Base-by-base conservation (phyloP, 331 rosid species). In the Rhamnella rubrinervis region DNA sequence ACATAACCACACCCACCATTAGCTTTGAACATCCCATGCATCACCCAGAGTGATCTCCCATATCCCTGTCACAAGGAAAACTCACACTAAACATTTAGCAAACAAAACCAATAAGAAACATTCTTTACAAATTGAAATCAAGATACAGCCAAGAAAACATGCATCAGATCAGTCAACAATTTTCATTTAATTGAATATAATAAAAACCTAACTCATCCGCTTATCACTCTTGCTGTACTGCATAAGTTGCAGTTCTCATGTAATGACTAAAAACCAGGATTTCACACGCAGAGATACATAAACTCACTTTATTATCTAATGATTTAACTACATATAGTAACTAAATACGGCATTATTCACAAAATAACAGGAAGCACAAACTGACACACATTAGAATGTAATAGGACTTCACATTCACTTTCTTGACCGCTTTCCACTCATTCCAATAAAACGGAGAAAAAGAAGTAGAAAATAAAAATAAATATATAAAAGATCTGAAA, bases 1-100 rank as follows among this genome's bases (percentile, higher is more conserved):
- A 95, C 85, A 70, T 84, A 95, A 41, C 99, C 99, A 28, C 96
- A 95, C 61, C 90, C 84, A 0, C 96, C 96, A 60, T 95, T 95
- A 73, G 96, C 92, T 82, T 78, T 91, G 80, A 95, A 95, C 97
- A 95, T 95, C 65, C 99, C 99, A 18, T 95, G 90, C 99, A 95
- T 95, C 91, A 91, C 70, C 97, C 96, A 91, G 37, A 95, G 88
- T 63, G 99, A 89, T 78, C 99, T 91, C 44, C 99, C 99, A 77
- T 86, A 59, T 61, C 99, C 99, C 99, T 95, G 76, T 56, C 67
- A 75, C 60, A 70, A 44, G 70, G 61, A 64, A 76, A 53, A 39
- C 12, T 46, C 71, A 72, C 67, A 63, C 46, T 14, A n/a, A 56
- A 60, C 14, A 66, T 8, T 61, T 66, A 65, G 55, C 62, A 31